Percentiles rank a stretch among this genome's conserved stretches.
Conservation (phyloP, 179 eudicot genomes). For the Beta lomatogona region DNA sequence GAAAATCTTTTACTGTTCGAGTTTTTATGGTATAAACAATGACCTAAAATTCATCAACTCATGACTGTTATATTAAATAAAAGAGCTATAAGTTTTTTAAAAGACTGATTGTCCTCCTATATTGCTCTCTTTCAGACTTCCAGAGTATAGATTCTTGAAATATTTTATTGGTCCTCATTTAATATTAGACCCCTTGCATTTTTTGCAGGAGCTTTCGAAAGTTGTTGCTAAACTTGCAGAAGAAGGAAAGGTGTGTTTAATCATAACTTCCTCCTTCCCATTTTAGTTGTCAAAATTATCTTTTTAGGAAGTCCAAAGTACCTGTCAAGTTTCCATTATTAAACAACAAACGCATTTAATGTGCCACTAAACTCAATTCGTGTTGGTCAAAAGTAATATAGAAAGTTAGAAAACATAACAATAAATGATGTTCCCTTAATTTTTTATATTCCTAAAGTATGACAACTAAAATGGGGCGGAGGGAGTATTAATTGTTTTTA, state of each 20-base stretch:
- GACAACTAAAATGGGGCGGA: too few relatives aligned
- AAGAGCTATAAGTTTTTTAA: not conserved
- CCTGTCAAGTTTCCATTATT: too few relatives aligned
- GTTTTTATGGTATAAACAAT: not conserved
- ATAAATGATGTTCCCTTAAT: too few relatives aligned
- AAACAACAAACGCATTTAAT: too few relatives aligned
- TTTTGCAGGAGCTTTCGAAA: slow-evolving; percentile 77
- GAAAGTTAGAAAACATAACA: too few relatives aligned
- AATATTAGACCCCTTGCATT: not conserved
- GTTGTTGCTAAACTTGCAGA: slow-evolving; percentile 87
- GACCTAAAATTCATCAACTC: not conserved
- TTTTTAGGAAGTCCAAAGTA: too few relatives aligned
- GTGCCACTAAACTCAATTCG: too few relatives aligned
- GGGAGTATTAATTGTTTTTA: not conserved
- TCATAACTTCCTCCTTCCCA: too few relatives aligned
- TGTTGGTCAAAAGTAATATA: too few relatives aligned
- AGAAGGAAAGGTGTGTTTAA: slow-evolving; percentile 80
- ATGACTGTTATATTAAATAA: not conserved
- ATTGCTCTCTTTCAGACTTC: not conserved
- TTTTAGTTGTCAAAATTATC: too few relatives aligned
- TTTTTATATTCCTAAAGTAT: too few relatives aligned
- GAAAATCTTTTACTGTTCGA: not conserved
- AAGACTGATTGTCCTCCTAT: not conserved
- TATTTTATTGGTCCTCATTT: not conserved
- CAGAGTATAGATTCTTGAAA: not conserved